Evolutionary conservation across 495 filamentous ascomycete species (phyloP).

Genomic region (Aspergillus coremiiformis): DNA sequence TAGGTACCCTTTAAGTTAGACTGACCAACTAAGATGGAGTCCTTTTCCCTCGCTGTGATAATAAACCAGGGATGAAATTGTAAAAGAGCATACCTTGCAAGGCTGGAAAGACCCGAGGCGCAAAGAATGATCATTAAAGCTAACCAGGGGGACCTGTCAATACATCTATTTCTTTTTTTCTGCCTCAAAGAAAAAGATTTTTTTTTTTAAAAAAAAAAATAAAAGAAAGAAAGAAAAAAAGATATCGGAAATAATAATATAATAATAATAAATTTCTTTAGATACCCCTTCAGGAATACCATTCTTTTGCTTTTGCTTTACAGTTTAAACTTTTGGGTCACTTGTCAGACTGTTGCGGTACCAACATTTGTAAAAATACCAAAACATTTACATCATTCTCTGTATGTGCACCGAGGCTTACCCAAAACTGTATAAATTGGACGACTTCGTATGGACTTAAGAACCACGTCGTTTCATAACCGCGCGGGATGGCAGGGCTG

Average conservation of each 20-base stretch:
- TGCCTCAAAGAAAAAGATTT: too few relatives aligned
- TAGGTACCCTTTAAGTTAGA: conserved; percentile 6
- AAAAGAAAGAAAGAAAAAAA: background rate
- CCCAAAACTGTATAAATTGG: background rate
- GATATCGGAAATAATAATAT: background rate
- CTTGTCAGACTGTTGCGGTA: background rate
- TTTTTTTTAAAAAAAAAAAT: background rate
- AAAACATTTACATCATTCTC: background rate
- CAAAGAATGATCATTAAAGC: background rate
- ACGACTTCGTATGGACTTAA: background rate
- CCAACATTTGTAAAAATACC: background rate
- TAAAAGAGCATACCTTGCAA: background rate
- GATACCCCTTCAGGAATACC: background rate
- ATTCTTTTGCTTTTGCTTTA: background rate
- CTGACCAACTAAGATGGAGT: conserved; percentile 9
- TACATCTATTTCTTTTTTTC: background rate
- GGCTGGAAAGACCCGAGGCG: conserved; percentile 1
- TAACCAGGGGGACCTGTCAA: background rate
- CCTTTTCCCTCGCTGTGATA: conserved; percentile 5
- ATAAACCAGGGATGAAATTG: conserved; percentile 2
- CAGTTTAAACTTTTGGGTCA: background rate
- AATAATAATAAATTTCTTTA: background rate
- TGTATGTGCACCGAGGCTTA: background rate
- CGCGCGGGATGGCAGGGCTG: conserved; percentile 9
- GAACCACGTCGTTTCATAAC: conserved; percentile 9